phyloP scores from a whole-genome alignment of 148 eudicot genomes.

The Rhododendron mucronatum region DNA sequence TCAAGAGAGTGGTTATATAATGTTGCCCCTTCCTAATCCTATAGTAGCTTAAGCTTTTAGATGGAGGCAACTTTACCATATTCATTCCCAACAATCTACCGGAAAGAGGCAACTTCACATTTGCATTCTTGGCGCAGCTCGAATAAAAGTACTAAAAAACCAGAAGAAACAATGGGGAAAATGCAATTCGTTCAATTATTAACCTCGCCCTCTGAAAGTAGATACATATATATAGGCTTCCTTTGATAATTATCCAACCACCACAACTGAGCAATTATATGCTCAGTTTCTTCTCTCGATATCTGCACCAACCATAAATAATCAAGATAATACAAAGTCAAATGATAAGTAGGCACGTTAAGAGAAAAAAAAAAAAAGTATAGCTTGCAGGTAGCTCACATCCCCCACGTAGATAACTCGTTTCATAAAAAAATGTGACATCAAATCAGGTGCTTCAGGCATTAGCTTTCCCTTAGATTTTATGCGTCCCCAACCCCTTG shows the following conservation, averaged over 20 bases:
- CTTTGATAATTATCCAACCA: constrained; percentile 73
- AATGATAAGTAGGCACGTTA: neutral
- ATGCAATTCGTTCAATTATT: constrained; percentile 2
- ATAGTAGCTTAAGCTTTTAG: neutral
- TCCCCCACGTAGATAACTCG: constrained; percentile 77
- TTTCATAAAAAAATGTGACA: constrained; percentile 67
- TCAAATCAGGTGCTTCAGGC: constrained; percentile 86
- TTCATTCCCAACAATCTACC: neutral
- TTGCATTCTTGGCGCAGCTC: neutral
- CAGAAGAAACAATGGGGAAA: neutral
- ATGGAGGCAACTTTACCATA: neutral
- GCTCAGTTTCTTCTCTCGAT: constrained; percentile 82
- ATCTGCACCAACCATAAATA: constrained; percentile 47
- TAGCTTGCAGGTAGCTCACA: constrained; percentile 27
- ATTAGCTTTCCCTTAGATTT: constrained; percentile 60
- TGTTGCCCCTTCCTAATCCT: neutral
- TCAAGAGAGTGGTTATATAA: neutral
- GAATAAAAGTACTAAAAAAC: neutral
- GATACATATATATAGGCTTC: constrained; percentile 83
- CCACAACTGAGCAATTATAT: constrained; percentile 79
- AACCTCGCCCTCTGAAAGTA: constrained; percentile 85
- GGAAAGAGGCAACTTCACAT: neutral
- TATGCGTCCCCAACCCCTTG: constrained; percentile 41
- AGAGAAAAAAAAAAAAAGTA: neutral
- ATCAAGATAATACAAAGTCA: neutral